Evolutionary conservation across 805 yeast genomes (phyloP).

Genomic region (Starmerella apicola): DNA sequence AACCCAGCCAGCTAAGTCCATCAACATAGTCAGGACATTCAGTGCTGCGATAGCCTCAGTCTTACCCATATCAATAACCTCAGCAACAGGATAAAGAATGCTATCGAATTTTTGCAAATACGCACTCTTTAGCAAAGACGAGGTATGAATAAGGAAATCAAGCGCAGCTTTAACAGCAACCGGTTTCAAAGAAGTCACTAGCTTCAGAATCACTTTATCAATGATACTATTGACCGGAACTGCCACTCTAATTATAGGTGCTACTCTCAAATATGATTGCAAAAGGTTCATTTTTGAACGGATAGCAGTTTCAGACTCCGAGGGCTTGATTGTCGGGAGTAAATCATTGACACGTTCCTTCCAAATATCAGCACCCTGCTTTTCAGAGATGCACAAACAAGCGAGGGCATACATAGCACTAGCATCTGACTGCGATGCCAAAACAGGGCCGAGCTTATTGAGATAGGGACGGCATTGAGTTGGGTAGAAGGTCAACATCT

Average conservation of each 20-base stretch:
- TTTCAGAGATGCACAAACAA: slow-evolving; percentile 15
- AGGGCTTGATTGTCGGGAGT: background rate
- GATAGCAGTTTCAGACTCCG: background rate
- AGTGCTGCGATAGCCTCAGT: slow-evolving; percentile 4
- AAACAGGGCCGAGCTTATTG: slow-evolving; percentile 12
- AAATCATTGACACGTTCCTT: slow-evolving; percentile 1
- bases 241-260: slow-evolving; percentile 6
- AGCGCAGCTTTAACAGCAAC: slow-evolving; percentile 3
- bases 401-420: slow-evolving; percentile 12
- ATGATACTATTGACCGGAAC: slow-evolving; percentile 11
- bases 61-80: slow-evolving; percentile 13
- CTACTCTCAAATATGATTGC: slow-evolving; percentile 5
- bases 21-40: slow-evolving; percentile 3
- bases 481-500: slow-evolving; percentile 15
- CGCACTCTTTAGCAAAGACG: slow-evolving; percentile 4
- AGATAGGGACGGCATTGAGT: slow-evolving; percentile 19
- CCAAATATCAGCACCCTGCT: slow-evolving; percentile 16
- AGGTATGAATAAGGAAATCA: slow-evolving; percentile 12
- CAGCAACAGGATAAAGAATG: slow-evolving; percentile 14
- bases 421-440: background rate
- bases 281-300: background rate
- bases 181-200: slow-evolving; percentile 8
- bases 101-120: slow-evolving; percentile 17
- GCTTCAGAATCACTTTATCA: background rate
- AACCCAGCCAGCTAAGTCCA: slow-evolving; percentile 12